These are phyloP conservation scores for Venustampulla echinocandica DNA, from an alignment of 495 filamentous ascomycete species.

Conservation along the genomic window DNA sequence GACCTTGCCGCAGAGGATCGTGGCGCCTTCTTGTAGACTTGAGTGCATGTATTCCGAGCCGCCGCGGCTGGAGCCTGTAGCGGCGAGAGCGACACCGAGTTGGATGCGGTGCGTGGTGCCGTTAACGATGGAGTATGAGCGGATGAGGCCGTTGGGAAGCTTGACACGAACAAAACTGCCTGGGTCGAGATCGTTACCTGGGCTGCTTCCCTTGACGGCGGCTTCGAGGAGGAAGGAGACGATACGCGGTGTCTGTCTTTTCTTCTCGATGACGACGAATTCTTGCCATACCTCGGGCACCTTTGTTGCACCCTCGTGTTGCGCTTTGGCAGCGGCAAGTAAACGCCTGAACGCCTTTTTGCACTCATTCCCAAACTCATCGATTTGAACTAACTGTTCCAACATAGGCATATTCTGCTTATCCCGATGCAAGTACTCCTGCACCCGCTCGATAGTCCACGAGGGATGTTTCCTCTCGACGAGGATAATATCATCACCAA, in stretches of 20 bases:
- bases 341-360: slow-evolving; percentile 33
- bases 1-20: slow-evolving; percentile 39
- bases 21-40: slow-evolving; percentile 27
- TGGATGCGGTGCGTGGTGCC: slow-evolving; percentile 33
- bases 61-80: slow-evolving; percentile 34
- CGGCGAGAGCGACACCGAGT: slow-evolving; percentile 38
- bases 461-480: slow-evolving; percentile 33
- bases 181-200: slow-evolving; percentile 16
- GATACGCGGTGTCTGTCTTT: slow-evolving; percentile 31
- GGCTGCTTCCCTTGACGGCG: not conserved
- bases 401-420: slow-evolving; percentile 35
- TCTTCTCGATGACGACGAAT: slow-evolving; percentile 37
- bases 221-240: slow-evolving; percentile 32
- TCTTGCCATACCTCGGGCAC: slow-evolving; percentile 31
- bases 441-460: slow-evolving; percentile 48
- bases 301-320: slow-evolving; percentile 17
- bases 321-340: slow-evolving; percentile 26
- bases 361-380: slow-evolving; percentile 39
- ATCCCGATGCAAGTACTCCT: slow-evolving; percentile 45
- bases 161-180: slow-evolving; percentile 38
- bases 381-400: slow-evolving; percentile 34
- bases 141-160: slow-evolving; percentile 30
- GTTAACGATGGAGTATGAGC: slow-evolving; percentile 38
- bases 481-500: slow-evolving; percentile 30
- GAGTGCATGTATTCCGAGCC: slow-evolving; percentile 40